Evolutionary conservation across 2,329 filamentous ascomycete genomes (phyloP), one percentile per base, ranked within the genome.

Genomic region (Aspergillus bombycis): DNA sequence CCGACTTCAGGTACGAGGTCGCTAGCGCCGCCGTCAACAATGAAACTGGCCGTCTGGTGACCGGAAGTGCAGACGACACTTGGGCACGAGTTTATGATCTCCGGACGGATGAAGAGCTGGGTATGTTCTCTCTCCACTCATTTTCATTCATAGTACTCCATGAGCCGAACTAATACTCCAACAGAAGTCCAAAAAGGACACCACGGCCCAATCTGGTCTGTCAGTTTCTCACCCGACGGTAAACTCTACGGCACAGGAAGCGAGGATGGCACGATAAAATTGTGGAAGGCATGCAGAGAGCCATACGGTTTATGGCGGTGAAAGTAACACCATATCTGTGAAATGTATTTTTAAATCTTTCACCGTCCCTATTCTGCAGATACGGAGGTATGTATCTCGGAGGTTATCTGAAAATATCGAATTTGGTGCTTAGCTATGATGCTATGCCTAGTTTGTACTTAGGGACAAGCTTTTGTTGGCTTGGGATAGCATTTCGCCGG

Each of bases 81-180:
- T 99, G 94, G 94, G 94, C 95, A n/a, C 89, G 92, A 64, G 91
- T 98, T 7, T 96, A 96, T 81, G 88, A 93, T 72, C 94, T 93
- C 79, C 93, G 97, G 63, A 89, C 90, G 57, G 91, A 91, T 70
- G 85, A 86, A 68, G 93, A 97, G 77, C 82, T 97, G 50, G 88
- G 88, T 90, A 81, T 53, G 66, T 59, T 60, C 28, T 21, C 12
- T 36, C 11, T 30, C 23, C 12, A 58, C 61, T 34, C 9, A 53
- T 9, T 38, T 2, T 26, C 14, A 41, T 58, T 4, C 38, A 23
- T 5, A 55, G 1, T 23, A 8, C 11, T 12, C 23, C 7, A 38
- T 23, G 6, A 30, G n/a, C n/a, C 14, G 30, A 55, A 26, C 32
- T 55, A 46, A 54, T 30, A 23, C 10, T 4, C 14, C 7, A 7